Base-by-base conservation (phyloP, 495 filamentous ascomycete species). In the Daldinia bambusicola region DNA sequence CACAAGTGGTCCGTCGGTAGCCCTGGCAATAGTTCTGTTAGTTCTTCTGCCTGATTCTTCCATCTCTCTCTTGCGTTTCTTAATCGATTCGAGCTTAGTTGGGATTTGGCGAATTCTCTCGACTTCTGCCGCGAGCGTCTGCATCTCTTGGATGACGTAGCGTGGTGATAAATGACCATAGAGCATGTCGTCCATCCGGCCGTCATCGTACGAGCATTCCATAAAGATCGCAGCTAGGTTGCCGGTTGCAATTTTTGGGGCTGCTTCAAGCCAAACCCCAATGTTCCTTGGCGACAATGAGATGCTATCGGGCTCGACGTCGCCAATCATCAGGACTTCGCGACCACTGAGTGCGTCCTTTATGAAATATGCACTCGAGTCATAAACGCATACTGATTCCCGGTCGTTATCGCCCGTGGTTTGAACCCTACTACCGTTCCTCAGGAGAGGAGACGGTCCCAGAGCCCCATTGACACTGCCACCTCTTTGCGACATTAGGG, bases 301-400 rank as follows among this genome's bases (percentile, higher is more conserved):
- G 51, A 98, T 79, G 9, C 89, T 89, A 76, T 99, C 95, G 8
- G 95, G 94, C 75, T 99, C 95, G 38, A 98, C 90, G 72, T 99
- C 95, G 43, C 95, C 95, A 76, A 97, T 98, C 63, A 99, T 90
- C 50, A 99, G 87, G 26, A 98, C 86, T 80, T 97, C 93, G 45
- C 83, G 83, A 1, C 89, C 87, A 0, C 88, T 90, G 0, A 78
- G 66, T 16, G 89, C 82, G 59, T 94, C 89, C 14, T 92, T 91
- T 67, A 99, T 88, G 79, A 99, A 98, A 78, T 92, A 99, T 0
- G 92, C 95, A 2, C 93, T 93, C 76, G 91, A 94, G 76, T 99
- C 94, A 52, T 88, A 87, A 0, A 91, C 88, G 56, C 88, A 94
- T 52, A 72, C 76, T 14, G 82, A 76, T 67, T 85, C 85, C 31